Evolutionary conservation across 176 grass and related monocot species (phyloP).

Genomic region (Phoenix dactylifera): DNA sequence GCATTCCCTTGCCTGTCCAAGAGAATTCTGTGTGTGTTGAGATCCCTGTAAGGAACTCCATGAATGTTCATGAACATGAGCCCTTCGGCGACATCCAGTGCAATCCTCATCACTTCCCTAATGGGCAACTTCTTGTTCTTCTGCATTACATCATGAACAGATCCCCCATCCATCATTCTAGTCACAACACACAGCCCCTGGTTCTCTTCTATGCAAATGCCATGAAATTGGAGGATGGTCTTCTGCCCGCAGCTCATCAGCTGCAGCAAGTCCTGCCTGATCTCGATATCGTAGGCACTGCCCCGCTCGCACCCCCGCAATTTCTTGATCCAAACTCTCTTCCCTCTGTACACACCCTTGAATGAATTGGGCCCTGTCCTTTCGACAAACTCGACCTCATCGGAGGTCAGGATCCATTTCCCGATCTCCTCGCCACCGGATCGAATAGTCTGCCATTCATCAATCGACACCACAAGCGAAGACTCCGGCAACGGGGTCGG

Average conservation of each 20-base stretch:
- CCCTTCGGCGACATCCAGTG: slow-evolving; percentile 68
- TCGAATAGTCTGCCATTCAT: slow-evolving; percentile 93
- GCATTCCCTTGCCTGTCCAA: slow-evolving; percentile 80
- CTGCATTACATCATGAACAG: slow-evolving; percentile 61
- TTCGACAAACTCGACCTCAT: slow-evolving; percentile 82
- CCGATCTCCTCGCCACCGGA: slow-evolving; percentile 78
- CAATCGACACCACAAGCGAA: slow-evolving; percentile 78
- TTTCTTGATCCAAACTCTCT: slow-evolving; percentile 86
- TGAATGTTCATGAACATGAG: slow-evolving; percentile 91
- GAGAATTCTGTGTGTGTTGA: slow-evolving; percentile 74
- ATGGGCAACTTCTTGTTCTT: slow-evolving; percentile 59
- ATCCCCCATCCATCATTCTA: slow-evolving; percentile 92
- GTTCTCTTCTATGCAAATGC: slow-evolving; percentile 69
- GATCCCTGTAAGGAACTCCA: slow-evolving; percentile 70
- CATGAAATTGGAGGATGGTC: slow-evolving; percentile 90
- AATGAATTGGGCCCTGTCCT: slow-evolving; percentile 65
- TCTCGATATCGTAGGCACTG: slow-evolving; percentile 78
- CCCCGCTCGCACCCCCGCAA: slow-evolving; percentile 89
- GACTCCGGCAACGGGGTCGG: slow-evolving; percentile 70
- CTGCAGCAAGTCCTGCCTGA: slow-evolving; percentile 83
- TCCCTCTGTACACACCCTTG: slow-evolving; percentile 60
- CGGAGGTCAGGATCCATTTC: slow-evolving; percentile 66
- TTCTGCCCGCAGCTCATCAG: slow-evolving; percentile 93
- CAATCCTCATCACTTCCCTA: slow-evolving; percentile 55
- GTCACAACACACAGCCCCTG: slow-evolving; percentile 81